Evolutionary conservation across 768 basidiomycete genomes (phyloP).

Genomic region (Tephrocybe sp.): DNA sequence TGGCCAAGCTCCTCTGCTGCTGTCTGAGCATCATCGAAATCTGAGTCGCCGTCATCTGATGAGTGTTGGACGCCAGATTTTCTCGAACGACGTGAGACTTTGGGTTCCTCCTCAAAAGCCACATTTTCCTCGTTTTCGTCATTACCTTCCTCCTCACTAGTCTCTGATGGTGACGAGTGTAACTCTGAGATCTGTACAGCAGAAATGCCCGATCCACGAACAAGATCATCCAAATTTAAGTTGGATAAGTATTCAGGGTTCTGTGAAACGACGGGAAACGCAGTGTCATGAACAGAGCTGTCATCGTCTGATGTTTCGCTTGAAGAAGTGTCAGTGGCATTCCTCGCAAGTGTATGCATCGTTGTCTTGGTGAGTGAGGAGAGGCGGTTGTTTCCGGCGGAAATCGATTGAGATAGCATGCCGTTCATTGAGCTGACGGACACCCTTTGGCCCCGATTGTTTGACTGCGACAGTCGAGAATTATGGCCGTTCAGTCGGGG

Average conservation of each 20-base stretch:
- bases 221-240: conserved; percentile 33
- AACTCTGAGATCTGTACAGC: conserved; percentile 29
- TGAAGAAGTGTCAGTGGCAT: conserved; percentile 6
- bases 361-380: neutral
- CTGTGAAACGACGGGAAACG: conserved; percentile 21
- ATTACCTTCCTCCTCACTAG: conserved; percentile 32
- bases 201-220: conserved; percentile 34
- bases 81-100: conserved; percentile 27
- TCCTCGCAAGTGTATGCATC: neutral
- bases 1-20: conserved; percentile 10
- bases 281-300: neutral
- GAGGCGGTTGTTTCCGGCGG: neutral
- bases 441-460: neutral
- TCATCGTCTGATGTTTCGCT: conserved; percentile 8
- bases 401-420: neutral
- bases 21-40: conserved; percentile 31
- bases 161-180: conserved; percentile 30
- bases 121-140: conserved; percentile 38
- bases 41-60: conserved; percentile 33
- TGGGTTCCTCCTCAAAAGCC: conserved; percentile 28
- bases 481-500: neutral
- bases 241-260: conserved; percentile 26
- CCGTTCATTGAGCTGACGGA: neutral
- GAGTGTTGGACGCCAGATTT: conserved; percentile 16
- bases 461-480: neutral